Percentiles rank a stretch among this genome's conserved stretches.
Evolutionary conservation across 2,329 filamentous ascomycete species (phyloP).

Genomic region (Ascochyta fabae): DNA sequence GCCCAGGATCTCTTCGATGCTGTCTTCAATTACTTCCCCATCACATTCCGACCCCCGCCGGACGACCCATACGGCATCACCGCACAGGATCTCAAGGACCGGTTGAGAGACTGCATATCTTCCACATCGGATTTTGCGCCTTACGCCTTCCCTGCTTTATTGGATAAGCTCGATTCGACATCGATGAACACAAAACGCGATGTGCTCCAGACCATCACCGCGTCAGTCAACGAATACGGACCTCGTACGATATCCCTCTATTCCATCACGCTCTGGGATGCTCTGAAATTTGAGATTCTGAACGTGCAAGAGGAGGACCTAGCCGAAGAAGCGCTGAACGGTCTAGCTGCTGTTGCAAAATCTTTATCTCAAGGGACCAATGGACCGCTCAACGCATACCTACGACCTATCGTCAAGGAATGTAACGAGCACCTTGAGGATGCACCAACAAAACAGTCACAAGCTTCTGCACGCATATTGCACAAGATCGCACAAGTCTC

Average conservation of each 20-base stretch:
- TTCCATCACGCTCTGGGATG: constrained; percentile 71
- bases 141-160: constrained; percentile 68
- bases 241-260: constrained; percentile 66
- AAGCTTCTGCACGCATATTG: constrained; percentile 67
- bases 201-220: constrained; percentile 67
- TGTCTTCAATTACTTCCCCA: constrained; percentile 75
- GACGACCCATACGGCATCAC: constrained; percentile 74
- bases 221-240: constrained; percentile 66
- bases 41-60: constrained; percentile 72
- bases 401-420: constrained; percentile 69
- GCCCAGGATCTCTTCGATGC: constrained; percentile 67
- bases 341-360: constrained; percentile 61
- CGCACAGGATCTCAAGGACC: constrained; percentile 69
- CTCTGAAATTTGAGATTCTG: constrained; percentile 72
- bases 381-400: constrained; percentile 59
- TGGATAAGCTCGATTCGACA: constrained; percentile 74
- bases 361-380: constrained; percentile 59
- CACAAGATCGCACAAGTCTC: constrained; percentile 63
- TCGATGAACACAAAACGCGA: constrained; percentile 74
- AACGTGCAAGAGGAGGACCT: constrained; percentile 71
- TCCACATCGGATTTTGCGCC: constrained; percentile 69
- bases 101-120: constrained; percentile 68
- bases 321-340: constrained; percentile 64
- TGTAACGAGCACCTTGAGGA: constrained; percentile 72
- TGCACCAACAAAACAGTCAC: constrained; percentile 72